These are phyloP conservation scores for Dactylonectria macrodidyma DNA, from an alignment of 2,329 filamentous ascomycete genomes.

Conservation along the genomic window DNA sequence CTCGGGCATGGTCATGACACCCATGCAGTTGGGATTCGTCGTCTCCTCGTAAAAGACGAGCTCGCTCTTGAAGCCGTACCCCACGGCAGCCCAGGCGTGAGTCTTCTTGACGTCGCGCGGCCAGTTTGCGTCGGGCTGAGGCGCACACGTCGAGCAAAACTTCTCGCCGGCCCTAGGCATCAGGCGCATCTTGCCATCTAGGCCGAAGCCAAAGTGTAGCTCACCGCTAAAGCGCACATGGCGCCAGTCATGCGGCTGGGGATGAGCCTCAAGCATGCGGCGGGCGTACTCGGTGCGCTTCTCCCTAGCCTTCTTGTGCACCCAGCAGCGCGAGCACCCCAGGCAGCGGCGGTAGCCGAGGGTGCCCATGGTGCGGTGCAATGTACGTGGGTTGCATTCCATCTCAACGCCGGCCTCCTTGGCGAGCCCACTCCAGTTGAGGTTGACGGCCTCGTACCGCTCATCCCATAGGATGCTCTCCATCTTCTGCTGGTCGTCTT, in stretches of 20 bases:
- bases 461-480: conserved; percentile 56
- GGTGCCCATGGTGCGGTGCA: conserved; percentile 57
- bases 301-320: conserved; percentile 51
- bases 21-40: conserved; percentile 51
- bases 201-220: conserved; percentile 57
- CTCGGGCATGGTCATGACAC: conserved; percentile 53
- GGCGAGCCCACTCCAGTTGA: conserved; percentile 54
- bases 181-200: conserved; percentile 55
- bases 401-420: conserved; percentile 52
- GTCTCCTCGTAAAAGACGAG: conserved; percentile 56
- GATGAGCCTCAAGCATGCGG: conserved; percentile 52
- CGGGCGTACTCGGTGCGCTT: conserved; percentile 53
- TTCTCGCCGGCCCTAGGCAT: conserved; percentile 54
- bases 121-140: conserved; percentile 48
- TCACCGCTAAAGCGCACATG: conserved; percentile 54
- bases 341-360: conserved; percentile 55
- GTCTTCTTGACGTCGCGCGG: conserved; percentile 52
- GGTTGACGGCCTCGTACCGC: conserved; percentile 48
- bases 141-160: conserved; percentile 48
- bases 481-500: conserved; percentile 55
- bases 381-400: conserved; percentile 53
- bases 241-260: conserved; percentile 52
- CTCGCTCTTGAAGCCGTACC: conserved; percentile 56
- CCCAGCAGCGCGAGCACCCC: conserved; percentile 48
- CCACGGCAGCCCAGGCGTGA: conserved; percentile 55